A percentile compares a stretch with the other conserved stretches of the same genome.
phyloP scores from a whole-genome alignment of 139 green algal genomes.

The Coccomyxa sp. region DNA sequence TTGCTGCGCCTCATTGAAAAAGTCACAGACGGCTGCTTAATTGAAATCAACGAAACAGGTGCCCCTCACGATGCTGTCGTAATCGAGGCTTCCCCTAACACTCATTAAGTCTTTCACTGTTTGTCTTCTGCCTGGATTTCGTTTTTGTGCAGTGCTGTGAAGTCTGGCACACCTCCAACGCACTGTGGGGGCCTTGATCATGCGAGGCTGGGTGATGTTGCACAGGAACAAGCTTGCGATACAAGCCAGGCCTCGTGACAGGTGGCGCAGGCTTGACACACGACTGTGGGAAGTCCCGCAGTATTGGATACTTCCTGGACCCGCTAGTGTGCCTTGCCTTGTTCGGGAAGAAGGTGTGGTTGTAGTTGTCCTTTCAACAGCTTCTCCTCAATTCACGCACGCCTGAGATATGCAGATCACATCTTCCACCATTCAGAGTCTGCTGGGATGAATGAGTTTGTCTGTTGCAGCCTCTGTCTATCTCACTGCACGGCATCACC shows the following conservation, averaged over 20 bases:
- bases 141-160: neutral
- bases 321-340: slow-evolving; percentile 78
- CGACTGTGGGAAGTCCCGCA: slow-evolving; percentile 78
- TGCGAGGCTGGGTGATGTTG: neutral
- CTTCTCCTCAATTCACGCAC: neutral
- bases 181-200: neutral
- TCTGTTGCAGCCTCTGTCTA: slow-evolving; percentile 59
- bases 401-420: neutral
- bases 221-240: slow-evolving; percentile 82
- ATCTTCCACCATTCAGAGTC: neutral
- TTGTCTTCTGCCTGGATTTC: too few relatives aligned
- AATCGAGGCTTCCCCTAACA: neutral
- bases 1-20: slow-evolving; percentile 96
- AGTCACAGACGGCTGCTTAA: slow-evolving; percentile 85
- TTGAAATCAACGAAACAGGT: slow-evolving; percentile 98
- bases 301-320: slow-evolving; percentile 94
- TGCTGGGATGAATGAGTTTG: too few relatives aligned
- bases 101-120: too few relatives aligned
- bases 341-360: slow-evolving; percentile 86
- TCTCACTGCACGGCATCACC: slow-evolving; percentile 87
- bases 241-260: slow-evolving; percentile 77
- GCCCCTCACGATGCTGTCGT: neutral
- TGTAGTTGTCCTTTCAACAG: neutral
- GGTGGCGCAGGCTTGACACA: slow-evolving; percentile 72
- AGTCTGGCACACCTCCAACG: neutral